Conservation (phyloP, 2,329 filamentous ascomycete species). For the Aspergillus neotritici region DNA sequence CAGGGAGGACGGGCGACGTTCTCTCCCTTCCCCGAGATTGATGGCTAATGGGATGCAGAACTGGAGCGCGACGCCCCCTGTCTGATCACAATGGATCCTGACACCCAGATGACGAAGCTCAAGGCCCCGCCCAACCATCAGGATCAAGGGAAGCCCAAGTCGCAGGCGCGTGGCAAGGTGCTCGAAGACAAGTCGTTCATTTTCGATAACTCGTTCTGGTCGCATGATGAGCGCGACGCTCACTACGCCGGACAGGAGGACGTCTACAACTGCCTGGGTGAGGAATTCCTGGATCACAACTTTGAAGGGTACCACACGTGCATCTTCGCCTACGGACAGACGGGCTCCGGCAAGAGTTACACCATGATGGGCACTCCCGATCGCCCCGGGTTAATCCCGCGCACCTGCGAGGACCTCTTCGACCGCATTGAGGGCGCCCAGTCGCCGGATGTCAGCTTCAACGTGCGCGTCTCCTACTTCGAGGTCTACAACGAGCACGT, state of each 20-base stretch:
- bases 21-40: no score
- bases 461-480: constrained; percentile 95
- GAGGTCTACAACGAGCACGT: constrained; percentile 99
- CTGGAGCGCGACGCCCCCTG: constrained; percentile 74
- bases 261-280: constrained; percentile 87
- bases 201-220: constrained; percentile 99
- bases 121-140: constrained; percentile 57
- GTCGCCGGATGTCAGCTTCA: constrained; percentile 89
- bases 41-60: constrained; percentile 51
- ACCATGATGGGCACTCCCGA: constrained; percentile 91
- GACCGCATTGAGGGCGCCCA: constrained; percentile 82
- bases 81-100: constrained; percentile 84
- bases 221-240: constrained; percentile 68
- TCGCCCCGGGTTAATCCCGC: constrained; percentile 83
- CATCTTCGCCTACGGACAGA: constrained; percentile 98
- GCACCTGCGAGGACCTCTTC: constrained; percentile 94
- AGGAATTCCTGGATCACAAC: constrained; percentile 98
- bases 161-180: constrained; percentile 62
- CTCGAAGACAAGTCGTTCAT: constrained; percentile 87
- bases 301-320: constrained; percentile 99
- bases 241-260: constrained; percentile 92
- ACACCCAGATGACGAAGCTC: constrained; percentile 77
- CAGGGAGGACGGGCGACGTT: background rate
- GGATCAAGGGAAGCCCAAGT: constrained; percentile 50
- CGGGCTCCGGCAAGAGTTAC: constrained; percentile 95